phyloP scores from a whole-genome alignment of 495 filamentous ascomycete species.

The Pseudevernia furfuracea region DNA sequence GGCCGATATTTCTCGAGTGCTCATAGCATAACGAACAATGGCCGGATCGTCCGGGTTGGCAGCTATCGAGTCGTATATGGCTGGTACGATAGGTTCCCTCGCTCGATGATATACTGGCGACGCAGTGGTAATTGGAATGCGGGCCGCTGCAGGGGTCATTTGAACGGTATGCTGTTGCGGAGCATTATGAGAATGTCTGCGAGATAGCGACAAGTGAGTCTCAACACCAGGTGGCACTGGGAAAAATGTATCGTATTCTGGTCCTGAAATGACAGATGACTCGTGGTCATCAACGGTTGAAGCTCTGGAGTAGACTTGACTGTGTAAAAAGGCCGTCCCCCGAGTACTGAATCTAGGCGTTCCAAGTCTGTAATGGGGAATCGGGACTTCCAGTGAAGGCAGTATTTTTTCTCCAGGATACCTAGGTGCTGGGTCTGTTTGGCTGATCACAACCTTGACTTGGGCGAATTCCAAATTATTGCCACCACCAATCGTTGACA shows the following conservation, averaged over 20 bases:
- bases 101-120: conserved; percentile 39
- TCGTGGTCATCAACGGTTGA: conserved; percentile 47
- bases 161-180: conserved; percentile 29
- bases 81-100: conserved; percentile 43
- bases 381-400: conserved; percentile 65
- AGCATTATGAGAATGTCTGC: conserved; percentile 36
- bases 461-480: conserved; percentile 41
- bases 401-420: conserved; percentile 53
- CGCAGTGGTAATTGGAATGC: conserved; percentile 22
- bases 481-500: conserved; percentile 33
- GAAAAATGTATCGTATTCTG: conserved; percentile 40
- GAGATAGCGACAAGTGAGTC: conserved; percentile 31
- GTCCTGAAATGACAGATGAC: conserved; percentile 46
- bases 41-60: conserved; percentile 64
- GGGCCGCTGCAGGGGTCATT: conserved; percentile 20
- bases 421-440: conserved; percentile 59
- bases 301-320: conserved; percentile 54
- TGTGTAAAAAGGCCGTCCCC: conserved; percentile 73
- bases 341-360: conserved; percentile 71
- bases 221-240: conserved; percentile 35
- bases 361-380: conserved; percentile 80
- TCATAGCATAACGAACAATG: conserved; percentile 74
- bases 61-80: conserved; percentile 74
- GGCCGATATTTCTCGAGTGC: conserved; percentile 68
- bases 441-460: conserved; percentile 79